These are phyloP conservation scores for Hypomontagnella submonticulosa DNA, from an alignment of 495 filamentous ascomycete genomes.

Conservation along the genomic window DNA sequence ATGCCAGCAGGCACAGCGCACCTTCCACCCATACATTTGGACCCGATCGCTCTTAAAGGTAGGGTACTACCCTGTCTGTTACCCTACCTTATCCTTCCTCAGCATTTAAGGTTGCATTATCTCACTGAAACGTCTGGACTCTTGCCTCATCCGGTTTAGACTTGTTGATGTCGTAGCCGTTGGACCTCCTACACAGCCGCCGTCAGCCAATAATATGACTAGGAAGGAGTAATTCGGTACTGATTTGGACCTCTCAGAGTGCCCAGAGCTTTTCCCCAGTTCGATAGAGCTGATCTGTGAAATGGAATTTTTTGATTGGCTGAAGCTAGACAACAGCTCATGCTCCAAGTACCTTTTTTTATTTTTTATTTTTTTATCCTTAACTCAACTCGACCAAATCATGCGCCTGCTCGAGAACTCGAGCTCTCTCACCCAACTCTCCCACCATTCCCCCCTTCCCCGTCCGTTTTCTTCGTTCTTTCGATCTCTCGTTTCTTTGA, in stretches of 20 bases:
- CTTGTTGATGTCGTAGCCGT: constrained; percentile 7
- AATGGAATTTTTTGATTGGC: constrained; percentile 60
- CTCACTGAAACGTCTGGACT: constrained; percentile 42
- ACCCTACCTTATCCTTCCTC: constrained; percentile 12
- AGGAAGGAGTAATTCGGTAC: constrained; percentile 33
- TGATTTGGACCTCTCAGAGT: constrained; percentile 38
- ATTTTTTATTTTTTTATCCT: constrained; percentile 38
- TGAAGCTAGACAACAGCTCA: constrained; percentile 49
- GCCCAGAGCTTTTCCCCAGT: constrained; percentile 42
- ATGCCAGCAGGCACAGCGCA: constrained; percentile 16
- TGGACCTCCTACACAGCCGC: constrained; percentile 21
- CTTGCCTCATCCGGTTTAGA: constrained; percentile 35
- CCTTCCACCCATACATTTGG: constrained; percentile 22
- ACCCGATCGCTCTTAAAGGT: constrained; percentile 29
- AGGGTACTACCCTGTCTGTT: neutral
- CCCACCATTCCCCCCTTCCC: constrained; percentile 40
- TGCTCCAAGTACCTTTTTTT: constrained; percentile 53
- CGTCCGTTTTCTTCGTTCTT: constrained; percentile 48
- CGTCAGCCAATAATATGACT: constrained; percentile 31
- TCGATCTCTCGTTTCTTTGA: constrained; percentile 52
- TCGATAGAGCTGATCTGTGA: constrained; percentile 17
- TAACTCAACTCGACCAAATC: constrained; percentile 46
- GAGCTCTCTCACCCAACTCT: constrained; percentile 47
- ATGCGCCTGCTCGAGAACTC: constrained; percentile 53
- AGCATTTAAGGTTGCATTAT: constrained; percentile 42